These are phyloP conservation scores for Chrysoporthe austroafricana DNA, from an alignment of 2,329 filamentous ascomycete species.

Conservation along the genomic window DNA sequence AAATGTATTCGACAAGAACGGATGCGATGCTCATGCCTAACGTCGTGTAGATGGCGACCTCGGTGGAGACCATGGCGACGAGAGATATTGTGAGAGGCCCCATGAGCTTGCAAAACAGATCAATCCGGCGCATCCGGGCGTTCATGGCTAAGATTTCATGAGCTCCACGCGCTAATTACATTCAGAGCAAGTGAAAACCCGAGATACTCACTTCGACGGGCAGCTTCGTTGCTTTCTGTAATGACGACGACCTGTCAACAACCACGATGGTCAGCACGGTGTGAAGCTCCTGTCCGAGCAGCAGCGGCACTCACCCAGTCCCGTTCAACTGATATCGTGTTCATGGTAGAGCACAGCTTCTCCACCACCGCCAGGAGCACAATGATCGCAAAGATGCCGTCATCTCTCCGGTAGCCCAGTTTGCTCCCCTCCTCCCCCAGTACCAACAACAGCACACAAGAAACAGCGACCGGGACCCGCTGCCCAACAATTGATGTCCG, in stretches of 20 bases:
- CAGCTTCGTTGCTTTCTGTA: constrained; percentile 43
- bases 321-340: constrained; percentile 69
- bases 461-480: constrained; percentile 49
- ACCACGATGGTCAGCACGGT: background rate
- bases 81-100: constrained; percentile 56
- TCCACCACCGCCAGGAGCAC: constrained; percentile 67
- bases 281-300: too few species aligned
- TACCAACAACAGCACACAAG: constrained; percentile 50
- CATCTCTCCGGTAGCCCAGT: constrained; percentile 37
- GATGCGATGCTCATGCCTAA: constrained; percentile 52
- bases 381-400: constrained; percentile 40
- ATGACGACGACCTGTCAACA: constrained; percentile 51
- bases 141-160: constrained; percentile 46
- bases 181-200: background rate
- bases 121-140: constrained; percentile 60
- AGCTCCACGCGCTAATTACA: background rate
- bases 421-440: constrained; percentile 33
- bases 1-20: constrained; percentile 52
- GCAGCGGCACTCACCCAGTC: constrained; percentile 60
- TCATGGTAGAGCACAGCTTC: constrained; percentile 65
- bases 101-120: constrained; percentile 60
- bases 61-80: constrained; percentile 49
- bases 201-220: constrained; percentile 30
- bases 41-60: constrained; percentile 49
- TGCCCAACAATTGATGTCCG: constrained; percentile 53